Conservation (phyloP, 139 green algal species). For the Picochlorum sp. region DNA sequence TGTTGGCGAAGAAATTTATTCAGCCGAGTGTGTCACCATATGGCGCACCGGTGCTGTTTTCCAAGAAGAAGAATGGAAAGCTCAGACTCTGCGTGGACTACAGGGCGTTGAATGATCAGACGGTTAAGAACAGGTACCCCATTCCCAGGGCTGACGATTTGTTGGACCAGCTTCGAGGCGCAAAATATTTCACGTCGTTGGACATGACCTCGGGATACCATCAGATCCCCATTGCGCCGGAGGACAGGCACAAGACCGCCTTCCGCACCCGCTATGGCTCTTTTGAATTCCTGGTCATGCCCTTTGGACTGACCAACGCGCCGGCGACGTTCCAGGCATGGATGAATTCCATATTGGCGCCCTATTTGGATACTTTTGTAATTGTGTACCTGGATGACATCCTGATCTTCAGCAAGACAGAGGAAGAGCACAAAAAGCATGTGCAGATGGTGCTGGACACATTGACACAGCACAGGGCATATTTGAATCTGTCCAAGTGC, state of each 20-base stretch:
- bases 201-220: no score
- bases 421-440: constrained; percentile 35
- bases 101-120: constrained; percentile 36
- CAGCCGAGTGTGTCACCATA: no score
- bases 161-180: no score
- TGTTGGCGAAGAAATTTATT: no score
- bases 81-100: constrained; percentile 50
- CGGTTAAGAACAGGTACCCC: constrained; percentile 38
- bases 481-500: no score
- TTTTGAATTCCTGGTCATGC: constrained; percentile 30
- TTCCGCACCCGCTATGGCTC: constrained; percentile 7
- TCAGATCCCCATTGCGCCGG: no score
- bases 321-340: constrained; percentile 44
- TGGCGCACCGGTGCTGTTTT: no score
- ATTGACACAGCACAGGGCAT: no score
- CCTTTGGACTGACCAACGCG: constrained; percentile 43
- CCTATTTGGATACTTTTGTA: constrained; percentile 27
- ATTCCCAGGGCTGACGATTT: constrained; percentile 41
- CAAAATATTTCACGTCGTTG: no score
- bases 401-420: constrained; percentile 29
- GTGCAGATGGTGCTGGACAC: constrained; percentile 23
- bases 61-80: constrained; percentile 38
- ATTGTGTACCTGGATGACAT: constrained; percentile 63
- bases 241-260: no score
- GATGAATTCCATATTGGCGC: constrained; percentile 31